Conservation (phyloP, 331 rosid genomes). For the Stylosanthes scabra region DNA sequence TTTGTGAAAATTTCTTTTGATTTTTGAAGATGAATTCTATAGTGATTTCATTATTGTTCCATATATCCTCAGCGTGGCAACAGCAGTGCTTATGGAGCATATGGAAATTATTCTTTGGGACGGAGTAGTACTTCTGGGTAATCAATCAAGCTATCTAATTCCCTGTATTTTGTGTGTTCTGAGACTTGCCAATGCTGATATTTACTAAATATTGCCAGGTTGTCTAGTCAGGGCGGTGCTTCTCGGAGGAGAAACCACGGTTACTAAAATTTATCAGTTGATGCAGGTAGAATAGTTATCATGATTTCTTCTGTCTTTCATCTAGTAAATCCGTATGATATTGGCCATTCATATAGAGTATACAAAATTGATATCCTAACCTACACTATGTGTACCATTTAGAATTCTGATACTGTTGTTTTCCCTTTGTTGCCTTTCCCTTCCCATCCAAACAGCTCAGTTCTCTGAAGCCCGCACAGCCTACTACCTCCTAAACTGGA, state of each 20-base stretch:
- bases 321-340: constrained; percentile 45
- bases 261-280: constrained; percentile 61
- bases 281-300: constrained; percentile 74
- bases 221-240: constrained; percentile 73
- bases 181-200: constrained; percentile 52
- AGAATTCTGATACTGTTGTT: constrained; percentile 90
- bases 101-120: constrained; percentile 83
- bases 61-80: constrained; percentile 67
- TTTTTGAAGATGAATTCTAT: constrained; percentile 8
- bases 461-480: constrained; percentile 97
- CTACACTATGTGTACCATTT: constrained; percentile 74
- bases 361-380: constrained; percentile 64
- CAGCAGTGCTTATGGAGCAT: constrained; percentile 79
- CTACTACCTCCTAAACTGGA: constrained; percentile 91
- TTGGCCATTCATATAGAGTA: constrained; percentile 48
- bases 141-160: constrained; percentile 14
- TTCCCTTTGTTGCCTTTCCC: constrained; percentile 95
- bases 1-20: neutral
- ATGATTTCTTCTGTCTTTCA: constrained; percentile 45
- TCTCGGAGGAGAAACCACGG: constrained; percentile 94
- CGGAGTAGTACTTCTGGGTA: constrained; percentile 84
- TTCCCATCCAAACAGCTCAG: constrained; percentile 96
- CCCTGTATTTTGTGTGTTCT: neutral
- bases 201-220: constrained; percentile 62
- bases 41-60: constrained; percentile 31